Evolutionary conservation across 208 protist genomes (phyloP), one percentile per base, ranked within the genome.

Genomic region (Acanthamoeba sp.): DNA sequence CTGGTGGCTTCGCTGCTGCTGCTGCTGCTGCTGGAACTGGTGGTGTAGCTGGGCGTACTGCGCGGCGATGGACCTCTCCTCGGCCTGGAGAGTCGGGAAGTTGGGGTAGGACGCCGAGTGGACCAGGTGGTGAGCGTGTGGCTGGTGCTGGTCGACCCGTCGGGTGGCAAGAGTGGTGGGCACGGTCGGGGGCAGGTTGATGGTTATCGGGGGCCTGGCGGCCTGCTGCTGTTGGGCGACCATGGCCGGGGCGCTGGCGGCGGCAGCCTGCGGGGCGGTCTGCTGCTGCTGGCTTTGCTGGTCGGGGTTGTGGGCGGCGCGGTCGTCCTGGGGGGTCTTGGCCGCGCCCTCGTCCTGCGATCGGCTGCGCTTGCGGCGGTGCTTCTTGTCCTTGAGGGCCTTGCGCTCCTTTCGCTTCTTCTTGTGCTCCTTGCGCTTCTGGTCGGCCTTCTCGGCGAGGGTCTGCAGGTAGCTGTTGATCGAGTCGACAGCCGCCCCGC

Each of bases 311-410:
- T n/a, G n/a, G 48, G 48, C 10, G 16, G 48, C 20, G 16, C 48
- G 48, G 20, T 52, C 48, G 48, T 52, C 48, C 16, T 52, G 48
- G 48, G 48, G 16, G 45, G 48, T 18, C 48, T 52, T 52, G 48
- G 48, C 48, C 1, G 48, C 14, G 48, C 48, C 48, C 48, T 52
- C n/a, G 62, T n/a, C 32, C n/a, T 71, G 32, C n/a, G 62, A 71
- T 36, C 62, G 62, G 62, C 62, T 71, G 62, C 62, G 62, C 62
- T 71, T 71, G 9, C 62, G 62, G 62, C 62, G 24, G 62, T 34
- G 62, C 62, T 71, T 71, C 62, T 71, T 71, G 62, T 71, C 62
- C 62, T 71, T 71, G 32, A 36, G 62, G 62, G 62, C 62, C 24
- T 34, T n/a, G 3, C 62, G 24, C 32, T 71, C 62, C 62, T 71